A percentile compares a stretch with the other conserved stretches of the same genome.
phyloP scores from a whole-genome alignment of 140 eudicot species.

The Oenanthe javanica region DNA sequence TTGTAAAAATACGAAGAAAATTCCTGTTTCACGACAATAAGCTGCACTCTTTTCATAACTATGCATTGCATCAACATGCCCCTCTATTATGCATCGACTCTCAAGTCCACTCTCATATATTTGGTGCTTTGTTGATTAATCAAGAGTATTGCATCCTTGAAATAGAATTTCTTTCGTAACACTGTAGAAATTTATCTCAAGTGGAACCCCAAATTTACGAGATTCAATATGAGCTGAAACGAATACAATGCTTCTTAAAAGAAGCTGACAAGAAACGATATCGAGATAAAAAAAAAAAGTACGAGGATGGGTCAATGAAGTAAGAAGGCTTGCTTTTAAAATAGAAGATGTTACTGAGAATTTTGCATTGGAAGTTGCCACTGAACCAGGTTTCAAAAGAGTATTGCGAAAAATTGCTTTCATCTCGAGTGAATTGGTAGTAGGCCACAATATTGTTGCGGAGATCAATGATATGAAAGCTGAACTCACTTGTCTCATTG shows the following conservation, averaged over 20 bases:
- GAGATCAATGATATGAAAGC: background rate
- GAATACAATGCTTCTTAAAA: background rate
- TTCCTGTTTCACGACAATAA: no score
- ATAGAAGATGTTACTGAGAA: background rate
- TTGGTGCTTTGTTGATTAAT: no score
- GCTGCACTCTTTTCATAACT: no score
- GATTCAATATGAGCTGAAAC: background rate
- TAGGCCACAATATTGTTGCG: background rate
- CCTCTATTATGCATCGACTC: no score
- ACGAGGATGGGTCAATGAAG: background rate
- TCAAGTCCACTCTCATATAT: no score
- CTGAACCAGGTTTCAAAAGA: background rate
- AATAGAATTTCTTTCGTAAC: background rate
- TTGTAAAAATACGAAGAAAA: no score
- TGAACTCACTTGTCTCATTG: background rate
- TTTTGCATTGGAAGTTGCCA: background rate
- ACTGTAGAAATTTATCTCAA: background rate
- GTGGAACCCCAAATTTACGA: background rate
- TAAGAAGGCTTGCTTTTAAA: background rate
- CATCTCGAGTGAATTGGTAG: no score
- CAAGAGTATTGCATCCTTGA: no score
- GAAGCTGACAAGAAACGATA: background rate
- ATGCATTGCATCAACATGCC: no score
- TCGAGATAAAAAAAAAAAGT: background rate
- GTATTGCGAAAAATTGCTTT: background rate